Evolutionary conservation across 352 stramenopile species (phyloP).

Genomic region (Pythium aristosporum): DNA sequence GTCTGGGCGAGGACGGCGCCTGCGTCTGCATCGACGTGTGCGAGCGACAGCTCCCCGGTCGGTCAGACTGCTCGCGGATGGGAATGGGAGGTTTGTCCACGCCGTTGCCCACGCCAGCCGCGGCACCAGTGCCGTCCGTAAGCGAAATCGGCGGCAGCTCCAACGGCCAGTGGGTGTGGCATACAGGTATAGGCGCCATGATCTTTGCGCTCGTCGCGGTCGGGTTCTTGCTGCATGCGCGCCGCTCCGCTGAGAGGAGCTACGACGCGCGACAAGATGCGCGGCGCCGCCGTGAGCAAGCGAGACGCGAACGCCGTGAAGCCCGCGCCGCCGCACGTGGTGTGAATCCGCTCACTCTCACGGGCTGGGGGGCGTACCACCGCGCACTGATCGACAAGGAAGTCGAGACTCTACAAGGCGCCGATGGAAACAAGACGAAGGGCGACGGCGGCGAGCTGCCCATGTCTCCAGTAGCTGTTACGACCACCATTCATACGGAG

Average conservation of each 20-base stretch:
- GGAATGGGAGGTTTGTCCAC: neutral
- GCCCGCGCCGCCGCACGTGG: neutral
- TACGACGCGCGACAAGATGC: neutral
- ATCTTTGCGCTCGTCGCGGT: conserved; percentile 6
- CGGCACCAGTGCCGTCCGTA: neutral
- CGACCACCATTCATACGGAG: too few species aligned
- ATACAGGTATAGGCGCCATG: neutral
- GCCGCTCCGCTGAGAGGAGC: neutral
- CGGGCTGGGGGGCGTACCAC: neutral
- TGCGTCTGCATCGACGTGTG: conserved; percentile 15
- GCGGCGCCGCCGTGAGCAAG: neutral
- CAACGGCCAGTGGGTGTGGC: neutral
- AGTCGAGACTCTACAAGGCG: neutral
- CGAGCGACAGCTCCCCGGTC: neutral
- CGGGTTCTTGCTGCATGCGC: neutral
- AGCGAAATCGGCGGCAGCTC: neutral
- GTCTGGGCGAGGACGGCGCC: neutral
- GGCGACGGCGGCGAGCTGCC: neutral
- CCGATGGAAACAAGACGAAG: neutral
- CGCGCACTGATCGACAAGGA: conserved; percentile 6
- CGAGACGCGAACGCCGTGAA: neutral
- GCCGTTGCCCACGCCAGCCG: too few species aligned
- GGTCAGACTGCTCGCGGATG: conserved; percentile 3
- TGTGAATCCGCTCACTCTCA: conserved; percentile 1
- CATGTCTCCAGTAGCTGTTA: too few species aligned